Percentiles rank a stretch among this genome's conserved stretches.
Evolutionary conservation across 371 early-diverging fungal genomes (phyloP).

Genomic region (Mucor ambiguus): DNA sequence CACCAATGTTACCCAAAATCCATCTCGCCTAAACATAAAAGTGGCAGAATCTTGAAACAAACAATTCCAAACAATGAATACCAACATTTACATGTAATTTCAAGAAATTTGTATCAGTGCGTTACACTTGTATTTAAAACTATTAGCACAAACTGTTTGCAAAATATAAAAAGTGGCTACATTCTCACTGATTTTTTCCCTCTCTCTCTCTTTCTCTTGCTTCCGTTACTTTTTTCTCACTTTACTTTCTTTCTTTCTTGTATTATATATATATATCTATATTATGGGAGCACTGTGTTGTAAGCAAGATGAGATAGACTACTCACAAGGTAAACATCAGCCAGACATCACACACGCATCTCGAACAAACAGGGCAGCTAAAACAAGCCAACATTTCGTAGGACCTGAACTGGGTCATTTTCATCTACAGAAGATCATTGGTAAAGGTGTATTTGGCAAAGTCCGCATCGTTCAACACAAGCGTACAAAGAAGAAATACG

Average conservation of each 20-base stretch:
- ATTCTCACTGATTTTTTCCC: constrained; percentile 4
- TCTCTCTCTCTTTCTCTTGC: constrained; percentile 8
- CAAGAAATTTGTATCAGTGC: constrained; percentile 10
- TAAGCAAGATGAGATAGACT: constrained; percentile 20
- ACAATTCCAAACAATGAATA: constrained; percentile 1
- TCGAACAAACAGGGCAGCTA: neutral
- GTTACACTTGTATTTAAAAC: constrained; percentile 12
- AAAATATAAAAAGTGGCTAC: neutral
- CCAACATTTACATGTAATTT: constrained; percentile 3
- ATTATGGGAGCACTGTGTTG: constrained; percentile 27
- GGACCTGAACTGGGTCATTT: constrained; percentile 63
- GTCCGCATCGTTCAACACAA: constrained; percentile 85
- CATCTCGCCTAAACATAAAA: neutral
- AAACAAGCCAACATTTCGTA: neutral
- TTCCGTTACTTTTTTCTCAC: neutral
- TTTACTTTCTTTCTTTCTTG: constrained; percentile 1
- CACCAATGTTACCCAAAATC: neutral
- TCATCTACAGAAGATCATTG: constrained; percentile 62
- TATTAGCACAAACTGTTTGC: neutral
- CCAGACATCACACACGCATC: neutral
- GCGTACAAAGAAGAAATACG: constrained; percentile 52
- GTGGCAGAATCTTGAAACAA: constrained; percentile 1
- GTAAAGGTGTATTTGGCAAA: constrained; percentile 76
- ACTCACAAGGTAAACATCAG: constrained; percentile 16
- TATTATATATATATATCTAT: constrained; percentile 1